A percentile compares a stretch with the other conserved stretches of the same genome.
Evolutionary conservation across 1,284 basidiomycete species (phyloP).

Genomic region (Sporisorium iseilematis-ciliati): DNA sequence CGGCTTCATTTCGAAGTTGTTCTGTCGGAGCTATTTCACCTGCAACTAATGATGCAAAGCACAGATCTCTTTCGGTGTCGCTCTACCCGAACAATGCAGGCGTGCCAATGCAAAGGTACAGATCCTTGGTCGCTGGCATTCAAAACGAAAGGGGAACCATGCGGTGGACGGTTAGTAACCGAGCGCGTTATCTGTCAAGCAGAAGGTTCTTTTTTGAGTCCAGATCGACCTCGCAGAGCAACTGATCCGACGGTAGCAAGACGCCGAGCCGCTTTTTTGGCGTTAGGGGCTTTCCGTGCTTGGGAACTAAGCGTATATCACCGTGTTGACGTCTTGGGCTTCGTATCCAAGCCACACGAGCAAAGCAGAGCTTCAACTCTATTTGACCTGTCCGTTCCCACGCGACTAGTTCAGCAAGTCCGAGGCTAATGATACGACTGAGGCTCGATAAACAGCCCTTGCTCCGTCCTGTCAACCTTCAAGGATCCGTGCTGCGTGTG

Average conservation of each 20-base stretch:
- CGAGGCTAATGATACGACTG: no score
- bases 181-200: neutral
- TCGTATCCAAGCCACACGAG: no score
- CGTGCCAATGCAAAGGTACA: constrained; percentile 3
- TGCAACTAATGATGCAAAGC: neutral
- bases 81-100: neutral
- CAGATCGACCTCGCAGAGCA: constrained; percentile 2
- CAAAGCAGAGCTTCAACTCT: neutral
- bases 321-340: neutral
- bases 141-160: no score
- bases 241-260: constrained; percentile 2
- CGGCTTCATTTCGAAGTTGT: neutral
- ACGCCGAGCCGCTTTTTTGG: neutral
- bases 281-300: neutral
- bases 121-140: neutral
- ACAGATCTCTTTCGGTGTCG: neutral
- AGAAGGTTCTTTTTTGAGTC: constrained; percentile 3
- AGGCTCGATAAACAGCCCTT: neutral
- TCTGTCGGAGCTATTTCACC: neutral
- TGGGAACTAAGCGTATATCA: constrained; percentile 4
- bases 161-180: neutral
- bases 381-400: constrained; percentile 2
- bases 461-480: neutral
- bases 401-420: neutral
- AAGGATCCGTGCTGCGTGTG: no score